Base-by-base conservation (phyloP, 208 protist species). In the Endotrypanum monterogeii region DNA sequence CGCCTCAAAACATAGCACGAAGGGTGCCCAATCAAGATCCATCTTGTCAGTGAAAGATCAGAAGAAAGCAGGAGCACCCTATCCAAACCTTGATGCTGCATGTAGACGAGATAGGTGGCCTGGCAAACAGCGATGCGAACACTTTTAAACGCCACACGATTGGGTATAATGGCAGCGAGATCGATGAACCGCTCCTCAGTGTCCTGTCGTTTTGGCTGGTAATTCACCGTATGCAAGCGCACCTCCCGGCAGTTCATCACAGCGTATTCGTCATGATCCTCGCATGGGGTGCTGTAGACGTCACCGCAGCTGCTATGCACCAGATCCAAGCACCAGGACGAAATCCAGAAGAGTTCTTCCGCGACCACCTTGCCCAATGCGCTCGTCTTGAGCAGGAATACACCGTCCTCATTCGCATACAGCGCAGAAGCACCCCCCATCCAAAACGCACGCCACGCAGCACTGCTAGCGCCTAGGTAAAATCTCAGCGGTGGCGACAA, bases 371-470 rank as follows among this genome's bases (percentile, higher is more conserved):
- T 32, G 50, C 37, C 71, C 14, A 7, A 68, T 18, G 52, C 30
- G 52, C 16, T 56, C 1, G 25, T 54, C 51, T 48, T 52, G 20
- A 86, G 77, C 44, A 90, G 70, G 11, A 52, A 61, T 12, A 86
- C 80, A 23, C 81, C 86, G 9, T 74, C 78, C 61, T 90, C 86
- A 58, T 84, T 68, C 11, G 78, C 78, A 66, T 77, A 83, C 30
- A 90, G 67, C 16, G 83, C 83, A 50, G 86, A 82, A 46, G 44
- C 65, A 61, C 73, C 58, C 58, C 86, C 86, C 16, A 84, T 76
- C 83, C 83, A 88, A 56, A 75, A 86, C 28, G 67, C 74, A 32
- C 79, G 76, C 86, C 86, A 90, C 3, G 86, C 86, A 20, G 76
- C 57, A 65, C 86, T 90, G 69, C 86, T 90, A 46, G 74, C 67